Evolutionary conservation across 2,329 filamentous ascomycete species (phyloP).

Genomic region (Aspergillus sergii): DNA sequence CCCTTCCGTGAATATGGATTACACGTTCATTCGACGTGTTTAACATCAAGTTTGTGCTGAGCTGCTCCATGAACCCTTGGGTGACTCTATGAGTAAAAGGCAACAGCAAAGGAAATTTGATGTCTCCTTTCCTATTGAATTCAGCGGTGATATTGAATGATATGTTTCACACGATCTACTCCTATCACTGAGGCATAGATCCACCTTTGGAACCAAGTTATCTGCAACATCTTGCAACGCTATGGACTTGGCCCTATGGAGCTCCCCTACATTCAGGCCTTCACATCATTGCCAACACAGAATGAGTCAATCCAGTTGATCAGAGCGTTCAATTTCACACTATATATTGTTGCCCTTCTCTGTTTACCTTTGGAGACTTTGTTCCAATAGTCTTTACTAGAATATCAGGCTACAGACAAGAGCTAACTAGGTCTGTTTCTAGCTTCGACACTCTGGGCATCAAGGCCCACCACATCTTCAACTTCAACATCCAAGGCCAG

Average conservation of each 20-base stretch:
- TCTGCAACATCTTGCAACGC: neutral
- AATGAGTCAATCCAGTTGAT: neutral
- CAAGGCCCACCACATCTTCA: constrained; percentile 34
- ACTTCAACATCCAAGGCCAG: constrained; percentile 33
- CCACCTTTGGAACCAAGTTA: neutral
- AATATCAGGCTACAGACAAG: neutral
- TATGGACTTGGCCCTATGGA: neutral
- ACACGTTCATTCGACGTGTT: neutral
- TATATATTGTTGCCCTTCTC: neutral
- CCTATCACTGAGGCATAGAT: neutral
- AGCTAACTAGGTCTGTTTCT: constrained; percentile 13
- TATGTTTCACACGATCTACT: neutral
- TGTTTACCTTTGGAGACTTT: neutral
- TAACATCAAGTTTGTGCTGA: neutral
- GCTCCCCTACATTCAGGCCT: neutral
- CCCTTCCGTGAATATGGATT: neutral
- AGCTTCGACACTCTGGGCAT: constrained; percentile 39
- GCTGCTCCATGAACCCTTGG: neutral
- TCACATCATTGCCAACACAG: neutral
- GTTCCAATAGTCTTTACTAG: neutral
- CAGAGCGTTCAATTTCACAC: neutral
- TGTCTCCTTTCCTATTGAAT: neutral
- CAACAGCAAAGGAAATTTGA: neutral
- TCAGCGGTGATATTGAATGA: neutral
- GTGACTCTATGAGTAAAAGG: neutral